Evolutionary conservation across 345 rosid species (phyloP), one percentile per base, ranked within the genome.

Genomic region (Corymbia maculata): DNA sequence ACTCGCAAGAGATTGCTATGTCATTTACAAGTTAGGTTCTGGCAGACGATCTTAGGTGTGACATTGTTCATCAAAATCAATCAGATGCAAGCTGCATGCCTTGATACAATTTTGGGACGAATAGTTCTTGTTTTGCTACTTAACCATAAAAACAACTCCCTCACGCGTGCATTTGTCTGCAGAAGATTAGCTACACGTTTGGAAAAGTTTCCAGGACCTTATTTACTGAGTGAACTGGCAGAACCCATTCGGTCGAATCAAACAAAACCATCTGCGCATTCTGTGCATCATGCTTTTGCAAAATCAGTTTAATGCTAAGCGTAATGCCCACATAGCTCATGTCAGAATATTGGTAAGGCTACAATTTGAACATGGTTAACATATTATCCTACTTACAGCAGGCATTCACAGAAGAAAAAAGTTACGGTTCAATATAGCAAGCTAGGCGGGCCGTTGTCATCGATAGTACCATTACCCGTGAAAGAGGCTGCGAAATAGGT

Each of bases 401-500:
- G 53, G 61, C 44, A 70, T 32, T 7, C 24, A 32, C 66, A 19
- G 53, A 51, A 12, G 75, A 22, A 30, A 59, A 32, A 61, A 59
- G 26, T 52, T 8, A 59, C 2, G 24, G 26, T 52, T 68, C 42
- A 87, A 28, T 5, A 51, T 64, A 47, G 55, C 50, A 51, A 87
- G 52, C 42, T 13, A 36, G 28, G 57, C 30, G 36, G 26, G 49
- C 14, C 49, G 26, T 75, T 42, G 49, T 42, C 82, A 36, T 75
- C 45, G 26, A 75, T 19, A 14, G 32, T 11, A 36, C 6, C 45
- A 44, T 52, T 91, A 95, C 96, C 91, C 94, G 89, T 7, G 95
- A 93, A 61, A 90, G 91, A 66, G 94, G 95, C 53, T 91, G 96
- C 51, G 91, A 28, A 79, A 94, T 90, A 4, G 95, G 94, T 17